Base-by-base conservation (phyloP, 495 filamentous ascomycete genomes). In the Parathielavia appendiculata region DNA sequence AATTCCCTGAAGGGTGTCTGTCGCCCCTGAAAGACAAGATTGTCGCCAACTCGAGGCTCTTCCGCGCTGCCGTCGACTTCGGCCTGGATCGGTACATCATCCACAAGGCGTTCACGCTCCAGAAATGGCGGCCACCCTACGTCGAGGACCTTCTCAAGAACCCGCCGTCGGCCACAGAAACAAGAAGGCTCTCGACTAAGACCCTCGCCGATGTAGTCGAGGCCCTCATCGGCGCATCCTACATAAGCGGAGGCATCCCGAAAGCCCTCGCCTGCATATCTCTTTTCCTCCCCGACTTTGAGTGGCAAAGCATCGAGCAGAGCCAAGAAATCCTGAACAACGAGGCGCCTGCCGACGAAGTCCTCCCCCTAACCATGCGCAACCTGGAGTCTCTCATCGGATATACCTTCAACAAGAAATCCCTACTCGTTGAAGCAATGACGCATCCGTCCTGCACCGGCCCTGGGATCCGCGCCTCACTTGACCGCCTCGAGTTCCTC, bases 181-280 rank as follows among this genome's bases (percentile, higher is more conserved):
- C 47, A 63, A 66, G 71, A 12, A 40, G 73, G 5, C 66, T 92
- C 26, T 86, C 89, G 2, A 86, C 81, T 8, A 98, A 98, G 65
- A 83, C 85, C 2, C 79, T 96, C 13, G 93, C 93, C 5, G 93
- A 98, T 61, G 89, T 96, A 0, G 82, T 97, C 12, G 93, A 98
- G 68, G 83, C 77, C 0, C 75, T 97, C 1, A 86, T 96, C 38
- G 93, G 90, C 1, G 87, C 88, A 0, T 78, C 89, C 2, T 95
- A 80, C 63, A 51, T 90, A 8, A 82, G 88, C 49, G 90, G 90
- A 1, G 88, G 88, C 0, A 69, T 81, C 38, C 38, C 76, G 10
- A 86, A 83, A 56, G 89, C 88, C 0, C 71, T 87, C 23, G 57
- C 68, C 11, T 91, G 87, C 66, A 76, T 93, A 1, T 71, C 79